phyloP scores from a whole-genome alignment of 345 rosid genomes.

The Fremontodendron californicum region DNA sequence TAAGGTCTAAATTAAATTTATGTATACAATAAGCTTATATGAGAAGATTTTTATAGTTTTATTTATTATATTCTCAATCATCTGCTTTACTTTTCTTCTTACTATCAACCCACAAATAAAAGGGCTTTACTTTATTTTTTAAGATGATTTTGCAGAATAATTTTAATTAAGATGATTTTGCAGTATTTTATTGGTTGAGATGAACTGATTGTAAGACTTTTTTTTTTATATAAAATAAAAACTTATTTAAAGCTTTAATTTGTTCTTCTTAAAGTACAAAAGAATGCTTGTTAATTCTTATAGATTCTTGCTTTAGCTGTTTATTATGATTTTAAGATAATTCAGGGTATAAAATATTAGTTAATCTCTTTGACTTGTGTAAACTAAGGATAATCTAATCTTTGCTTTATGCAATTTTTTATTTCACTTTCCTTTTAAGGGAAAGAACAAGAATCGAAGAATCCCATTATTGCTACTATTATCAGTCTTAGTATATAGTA shows the following conservation, averaged over 20 bases:
- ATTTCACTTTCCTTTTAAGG: conserved; percentile 34
- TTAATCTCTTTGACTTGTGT: not conserved
- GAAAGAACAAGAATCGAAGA: conserved; percentile 11
- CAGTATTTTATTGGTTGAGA: not conserved
- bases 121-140: conserved; percentile 4
- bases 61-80: conserved; percentile 25
- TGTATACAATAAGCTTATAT: not conserved
- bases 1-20: conserved; percentile 13
- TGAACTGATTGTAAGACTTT: conserved; percentile 5
- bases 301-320: not conserved
- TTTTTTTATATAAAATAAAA: not conserved
- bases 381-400: not conserved
- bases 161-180: not conserved
- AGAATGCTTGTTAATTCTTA: not conserved
- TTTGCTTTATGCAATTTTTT: not conserved
- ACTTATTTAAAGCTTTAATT: conserved; percentile 1
- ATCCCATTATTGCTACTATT: not conserved
- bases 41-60: conserved; percentile 2
- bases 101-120: not conserved
- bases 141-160: conserved; percentile 11
- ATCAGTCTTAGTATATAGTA: not conserved
- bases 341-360: not conserved
- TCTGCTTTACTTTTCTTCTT: conserved; percentile 4
- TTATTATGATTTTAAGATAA: not conserved
- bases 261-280: conserved; percentile 18